Evolutionary conservation across 2,329 filamentous ascomycete species (phyloP).

Genomic region (Colletotrichum sp.): DNA sequence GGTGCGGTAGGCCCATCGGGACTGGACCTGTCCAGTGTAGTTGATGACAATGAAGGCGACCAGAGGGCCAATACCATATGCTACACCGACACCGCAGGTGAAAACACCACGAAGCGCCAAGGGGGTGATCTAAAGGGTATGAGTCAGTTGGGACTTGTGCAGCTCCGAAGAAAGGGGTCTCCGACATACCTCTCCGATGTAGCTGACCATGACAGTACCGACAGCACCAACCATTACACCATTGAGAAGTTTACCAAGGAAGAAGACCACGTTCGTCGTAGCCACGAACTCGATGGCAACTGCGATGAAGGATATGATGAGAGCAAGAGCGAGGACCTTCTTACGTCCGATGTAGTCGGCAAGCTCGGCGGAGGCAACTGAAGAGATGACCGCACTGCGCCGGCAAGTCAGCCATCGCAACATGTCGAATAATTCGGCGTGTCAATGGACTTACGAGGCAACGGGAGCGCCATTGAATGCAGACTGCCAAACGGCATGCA

Average conservation of each 20-base stretch:
- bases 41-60: conserved; percentile 36
- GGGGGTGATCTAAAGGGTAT: conserved; percentile 26
- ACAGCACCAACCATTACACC: conserved; percentile 39
- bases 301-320: conserved; percentile 40
- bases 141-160: not conserved
- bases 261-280: conserved; percentile 44
- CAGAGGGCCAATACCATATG: conserved; percentile 36
- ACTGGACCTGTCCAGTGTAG: conserved; percentile 28
- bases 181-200: conserved; percentile 33
- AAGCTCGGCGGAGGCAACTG: conserved; percentile 32
- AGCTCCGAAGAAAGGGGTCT: not conserved
- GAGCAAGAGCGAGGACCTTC: conserved; percentile 34
- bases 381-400: conserved; percentile 29
- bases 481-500: conserved; percentile 47
- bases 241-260: conserved; percentile 46
- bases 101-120: conserved; percentile 32
- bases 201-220: conserved; percentile 31
- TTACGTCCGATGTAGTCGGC: conserved; percentile 39
- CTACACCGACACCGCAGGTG: conserved; percentile 32
- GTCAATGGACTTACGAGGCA: conserved; percentile 31
- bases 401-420: not conserved
- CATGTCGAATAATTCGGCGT: not conserved
- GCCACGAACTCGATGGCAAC: conserved; percentile 45
- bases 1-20: conserved; percentile 37
- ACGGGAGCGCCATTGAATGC: conserved; percentile 47